Evolutionary conservation across 495 filamentous ascomycete genomes (phyloP).

Genomic region (Daldinia loculata): DNA sequence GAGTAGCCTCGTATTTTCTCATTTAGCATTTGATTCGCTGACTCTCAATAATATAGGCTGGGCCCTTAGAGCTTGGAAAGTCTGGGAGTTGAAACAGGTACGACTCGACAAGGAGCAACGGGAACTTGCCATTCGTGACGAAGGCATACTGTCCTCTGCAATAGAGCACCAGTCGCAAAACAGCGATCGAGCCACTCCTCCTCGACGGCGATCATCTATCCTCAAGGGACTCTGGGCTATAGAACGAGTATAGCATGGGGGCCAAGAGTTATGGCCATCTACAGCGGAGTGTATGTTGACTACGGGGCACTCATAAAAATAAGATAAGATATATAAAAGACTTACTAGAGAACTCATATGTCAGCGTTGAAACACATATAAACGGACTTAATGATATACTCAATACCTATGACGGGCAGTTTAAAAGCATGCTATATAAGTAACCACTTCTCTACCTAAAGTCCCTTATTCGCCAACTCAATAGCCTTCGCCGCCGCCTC

Average conservation of each 20-base stretch:
- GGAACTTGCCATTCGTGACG: slow-evolving; percentile 40
- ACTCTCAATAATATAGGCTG: slow-evolving; percentile 41
- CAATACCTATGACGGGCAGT: background rate
- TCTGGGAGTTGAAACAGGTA: slow-evolving; percentile 49
- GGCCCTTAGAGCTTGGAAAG: slow-evolving; percentile 55
- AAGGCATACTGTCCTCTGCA: slow-evolving; percentile 26
- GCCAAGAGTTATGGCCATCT: background rate
- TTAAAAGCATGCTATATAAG: background rate
- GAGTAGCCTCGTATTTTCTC: background rate
- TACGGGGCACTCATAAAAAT: background rate
- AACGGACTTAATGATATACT: background rate
- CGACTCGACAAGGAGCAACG: slow-evolving; percentile 43
- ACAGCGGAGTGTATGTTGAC: slow-evolving; percentile 7
- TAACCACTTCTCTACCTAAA: background rate
- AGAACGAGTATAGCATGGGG: slow-evolving; percentile 36
- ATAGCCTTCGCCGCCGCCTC: slow-evolving; percentile 80
- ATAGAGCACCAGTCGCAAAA: slow-evolving; percentile 17
- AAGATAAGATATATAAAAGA: slow-evolving; percentile 10
- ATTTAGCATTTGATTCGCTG: slow-evolving; percentile 12
- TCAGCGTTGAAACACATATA: background rate
- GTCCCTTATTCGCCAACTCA: slow-evolving; percentile 61
- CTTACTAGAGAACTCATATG: background rate
- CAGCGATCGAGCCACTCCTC: background rate
- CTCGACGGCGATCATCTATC: slow-evolving; percentile 5
- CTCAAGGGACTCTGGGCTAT: slow-evolving; percentile 42